These are phyloP conservation scores for Nicotiana otophora DNA, from an alignment of 257 asterid species.

Conservation along the genomic window DNA sequence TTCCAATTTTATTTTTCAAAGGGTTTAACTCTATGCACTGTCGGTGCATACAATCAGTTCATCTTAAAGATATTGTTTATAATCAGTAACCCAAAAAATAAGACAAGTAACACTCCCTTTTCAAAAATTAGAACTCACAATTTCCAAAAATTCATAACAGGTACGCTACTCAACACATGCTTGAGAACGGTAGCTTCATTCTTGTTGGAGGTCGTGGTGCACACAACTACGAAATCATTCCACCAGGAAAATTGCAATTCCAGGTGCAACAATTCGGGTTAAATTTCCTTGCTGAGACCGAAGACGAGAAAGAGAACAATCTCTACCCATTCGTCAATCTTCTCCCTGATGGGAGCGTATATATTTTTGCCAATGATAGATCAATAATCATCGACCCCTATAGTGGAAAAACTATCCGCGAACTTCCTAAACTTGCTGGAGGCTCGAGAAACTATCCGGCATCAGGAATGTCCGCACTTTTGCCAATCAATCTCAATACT, in stretches of 20 bases:
- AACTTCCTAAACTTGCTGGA: slow-evolving; percentile 52
- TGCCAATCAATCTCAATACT: slow-evolving; percentile 48
- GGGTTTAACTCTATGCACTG: too few species aligned
- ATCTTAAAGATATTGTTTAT: too few species aligned
- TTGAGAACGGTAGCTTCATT: slow-evolving; percentile 54
- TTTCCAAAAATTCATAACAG: slow-evolving; percentile 11
- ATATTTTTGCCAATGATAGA: slow-evolving; percentile 63
- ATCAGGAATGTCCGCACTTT: slow-evolving; percentile 71
- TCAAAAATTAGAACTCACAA: neutral
- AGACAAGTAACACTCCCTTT: neutral
- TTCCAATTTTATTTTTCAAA: neutral
- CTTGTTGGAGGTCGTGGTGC: slow-evolving; percentile 70
- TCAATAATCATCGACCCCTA: slow-evolving; percentile 57
- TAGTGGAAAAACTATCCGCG: slow-evolving; percentile 43
- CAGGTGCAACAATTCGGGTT: slow-evolving; percentile 31
- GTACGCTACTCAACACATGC: slow-evolving; percentile 51
- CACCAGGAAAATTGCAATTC: slow-evolving; percentile 41
- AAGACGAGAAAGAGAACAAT: slow-evolving; percentile 62
- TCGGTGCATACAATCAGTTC: neutral
- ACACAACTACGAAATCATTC: slow-evolving; percentile 59
- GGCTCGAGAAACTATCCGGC: slow-evolving; percentile 82
- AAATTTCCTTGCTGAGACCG: slow-evolving; percentile 50
- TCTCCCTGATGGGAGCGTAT: slow-evolving; percentile 80
- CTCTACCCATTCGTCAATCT: slow-evolving; percentile 78
- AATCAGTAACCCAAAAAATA: neutral